Conservation (phyloP, 148 eudicot genomes). For the Agrostemma githago region DNA sequence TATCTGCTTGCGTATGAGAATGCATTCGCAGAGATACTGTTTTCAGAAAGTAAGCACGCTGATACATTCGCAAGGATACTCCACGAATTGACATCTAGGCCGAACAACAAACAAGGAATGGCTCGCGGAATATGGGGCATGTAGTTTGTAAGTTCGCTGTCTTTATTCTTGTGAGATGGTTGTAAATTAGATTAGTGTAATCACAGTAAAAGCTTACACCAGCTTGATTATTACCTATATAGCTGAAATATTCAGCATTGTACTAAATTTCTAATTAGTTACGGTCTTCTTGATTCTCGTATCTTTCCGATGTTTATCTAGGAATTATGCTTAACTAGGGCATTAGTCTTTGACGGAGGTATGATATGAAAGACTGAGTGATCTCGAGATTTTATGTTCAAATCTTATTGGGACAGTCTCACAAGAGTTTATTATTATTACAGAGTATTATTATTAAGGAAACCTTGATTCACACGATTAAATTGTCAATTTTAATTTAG, state of each 20-base stretch:
- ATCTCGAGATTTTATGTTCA: not conserved
- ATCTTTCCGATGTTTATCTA: not conserved
- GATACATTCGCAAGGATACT: constrained; percentile 86
- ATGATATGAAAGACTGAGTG: not conserved
- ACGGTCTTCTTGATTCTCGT: not conserved
- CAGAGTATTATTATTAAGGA: no score
- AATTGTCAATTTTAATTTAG: no score
- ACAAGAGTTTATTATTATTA: no score
- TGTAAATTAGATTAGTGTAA: constrained; percentile 6
- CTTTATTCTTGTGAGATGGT: not conserved
- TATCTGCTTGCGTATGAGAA: constrained; percentile 78
- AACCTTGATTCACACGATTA: no score
- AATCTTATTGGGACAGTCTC: no score
- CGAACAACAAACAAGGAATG: constrained; percentile 60
- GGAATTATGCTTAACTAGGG: not conserved
- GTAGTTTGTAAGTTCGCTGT: constrained; percentile 27
- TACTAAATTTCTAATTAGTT: not conserved
- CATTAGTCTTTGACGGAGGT: not conserved
- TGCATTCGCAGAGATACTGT: constrained; percentile 80
- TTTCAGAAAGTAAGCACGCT: constrained; percentile 76
- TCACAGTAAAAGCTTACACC: constrained; percentile 1
- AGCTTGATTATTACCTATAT: not conserved
- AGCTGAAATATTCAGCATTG: not conserved
- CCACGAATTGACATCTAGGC: constrained; percentile 79
- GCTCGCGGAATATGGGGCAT: constrained; percentile 94